These are phyloP conservation scores for Hypomontagnella submonticulosa DNA, from an alignment of 495 filamentous ascomycete species.

Conservation along the genomic window DNA sequence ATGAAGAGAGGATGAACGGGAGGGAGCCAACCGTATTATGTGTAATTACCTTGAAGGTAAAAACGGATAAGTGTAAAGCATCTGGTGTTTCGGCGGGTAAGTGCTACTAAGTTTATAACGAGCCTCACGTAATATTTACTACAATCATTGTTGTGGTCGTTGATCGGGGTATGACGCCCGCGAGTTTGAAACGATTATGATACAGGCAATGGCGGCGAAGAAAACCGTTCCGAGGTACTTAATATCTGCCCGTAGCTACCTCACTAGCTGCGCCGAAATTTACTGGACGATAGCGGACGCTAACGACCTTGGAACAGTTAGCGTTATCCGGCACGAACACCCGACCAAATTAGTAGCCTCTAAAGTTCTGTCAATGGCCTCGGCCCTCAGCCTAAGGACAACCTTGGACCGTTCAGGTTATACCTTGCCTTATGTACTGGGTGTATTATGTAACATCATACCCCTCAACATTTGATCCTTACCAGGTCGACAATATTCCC, in stretches of 20 bases:
- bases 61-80: constrained; percentile 21
- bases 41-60: background rate
- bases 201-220: constrained; percentile 22
- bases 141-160: constrained; percentile 8
- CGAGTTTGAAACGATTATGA: constrained; percentile 38
- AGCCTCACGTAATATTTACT: background rate
- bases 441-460: too few relatives aligned
- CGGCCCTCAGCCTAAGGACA: too few relatives aligned
- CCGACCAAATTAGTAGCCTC: too few relatives aligned
- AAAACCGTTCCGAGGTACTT: constrained; percentile 9
- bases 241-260: background rate
- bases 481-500: background rate
- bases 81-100: constrained; percentile 27
- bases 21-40: constrained; percentile 18
- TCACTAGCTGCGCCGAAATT: background rate
- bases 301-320: constrained; percentile 5
- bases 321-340: too few relatives aligned
- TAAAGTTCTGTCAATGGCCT: too few relatives aligned
- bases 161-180: constrained; percentile 34
- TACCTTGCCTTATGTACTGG: too few relatives aligned
- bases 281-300: background rate
- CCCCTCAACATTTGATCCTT: too few relatives aligned
- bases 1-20: constrained; percentile 3
- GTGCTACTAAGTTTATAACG: constrained; percentile 4
- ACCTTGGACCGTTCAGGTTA: too few relatives aligned